These are phyloP conservation scores for Mycena maculata DNA, from an alignment of 768 basidiomycete species.

Conservation along the genomic window DNA sequence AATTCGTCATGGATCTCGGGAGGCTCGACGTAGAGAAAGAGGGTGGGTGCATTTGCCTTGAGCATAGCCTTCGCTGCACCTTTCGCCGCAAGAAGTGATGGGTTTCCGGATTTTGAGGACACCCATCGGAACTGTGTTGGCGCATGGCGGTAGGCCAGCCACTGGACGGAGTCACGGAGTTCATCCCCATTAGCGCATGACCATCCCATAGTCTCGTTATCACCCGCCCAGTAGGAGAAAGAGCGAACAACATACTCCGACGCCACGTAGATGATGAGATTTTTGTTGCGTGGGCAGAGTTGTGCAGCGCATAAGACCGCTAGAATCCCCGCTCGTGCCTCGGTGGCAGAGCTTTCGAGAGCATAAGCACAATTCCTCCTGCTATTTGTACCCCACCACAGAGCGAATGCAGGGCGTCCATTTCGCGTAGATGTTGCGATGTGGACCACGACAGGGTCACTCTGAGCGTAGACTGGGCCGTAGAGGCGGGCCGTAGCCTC, in stretches of 20 bases:
- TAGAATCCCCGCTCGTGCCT: not conserved
- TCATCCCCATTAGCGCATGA: not conserved
- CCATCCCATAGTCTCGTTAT: constrained; percentile 6
- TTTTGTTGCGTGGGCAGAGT: not conserved
- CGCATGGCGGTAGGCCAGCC: not conserved
- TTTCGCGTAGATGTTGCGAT: not conserved
- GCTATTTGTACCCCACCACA: not conserved
- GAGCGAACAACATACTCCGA: not conserved
- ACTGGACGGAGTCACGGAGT: not conserved
- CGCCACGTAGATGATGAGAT: not conserved
- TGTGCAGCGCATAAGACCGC: not conserved
- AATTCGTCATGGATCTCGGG: not conserved
- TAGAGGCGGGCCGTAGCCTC: not conserved
- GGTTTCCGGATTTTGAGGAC: not conserved
- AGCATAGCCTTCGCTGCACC: not conserved
- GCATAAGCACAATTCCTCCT: not conserved
- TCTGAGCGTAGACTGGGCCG: not conserved
- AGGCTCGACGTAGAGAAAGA: not conserved
- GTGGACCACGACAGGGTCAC: not conserved
- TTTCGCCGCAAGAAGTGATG: not conserved
- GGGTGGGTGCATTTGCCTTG: not conserved
- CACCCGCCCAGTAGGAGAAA: constrained; percentile 6
- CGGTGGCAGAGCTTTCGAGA: not conserved
- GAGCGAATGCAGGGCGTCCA: not conserved
- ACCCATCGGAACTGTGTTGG: not conserved